Conservation (phyloP, 352 stramenopile genomes). For the Heterotrichella gracilis region DNA sequence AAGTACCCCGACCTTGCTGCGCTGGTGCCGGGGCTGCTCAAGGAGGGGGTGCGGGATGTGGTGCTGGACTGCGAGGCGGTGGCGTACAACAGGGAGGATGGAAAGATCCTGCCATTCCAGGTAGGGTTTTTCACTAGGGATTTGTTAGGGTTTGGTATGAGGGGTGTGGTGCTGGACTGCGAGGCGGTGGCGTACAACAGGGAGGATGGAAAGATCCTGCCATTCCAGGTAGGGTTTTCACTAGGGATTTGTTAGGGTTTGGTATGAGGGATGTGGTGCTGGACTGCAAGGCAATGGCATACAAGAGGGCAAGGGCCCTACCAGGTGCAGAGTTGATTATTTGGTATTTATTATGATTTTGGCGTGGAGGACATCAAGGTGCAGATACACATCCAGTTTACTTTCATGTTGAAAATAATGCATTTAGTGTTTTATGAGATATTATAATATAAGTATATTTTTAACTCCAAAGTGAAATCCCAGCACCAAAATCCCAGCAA, state of each 20-base stretch:
- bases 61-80: slow-evolving; percentile 96
- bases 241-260: slow-evolving; percentile 23
- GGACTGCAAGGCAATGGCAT: slow-evolving; percentile 89
- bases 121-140: no score
- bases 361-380: no score
- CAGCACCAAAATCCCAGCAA: no score
- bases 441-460: no score
- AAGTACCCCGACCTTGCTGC: slow-evolving; percentile 65
- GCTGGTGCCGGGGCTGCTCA: slow-evolving; percentile 30
- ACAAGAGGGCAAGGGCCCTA: no score
- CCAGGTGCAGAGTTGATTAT: no score
- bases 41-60: slow-evolving; percentile 27
- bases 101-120: slow-evolving; percentile 88
- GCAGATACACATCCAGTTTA: no score
- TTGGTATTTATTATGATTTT: no score
- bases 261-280: slow-evolving; percentile 46
- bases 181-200: slow-evolving; percentile 91
- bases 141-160: slow-evolving; percentile 21
- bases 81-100: slow-evolving; percentile 65
- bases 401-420: no score
- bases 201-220: slow-evolving; percentile 65
- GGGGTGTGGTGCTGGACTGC: slow-evolving; percentile 66
- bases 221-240: no score
- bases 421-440: no score
- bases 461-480: no score